Conservation (phyloP, 208 protist genomes). For the Spongospora subterranea region DNA sequence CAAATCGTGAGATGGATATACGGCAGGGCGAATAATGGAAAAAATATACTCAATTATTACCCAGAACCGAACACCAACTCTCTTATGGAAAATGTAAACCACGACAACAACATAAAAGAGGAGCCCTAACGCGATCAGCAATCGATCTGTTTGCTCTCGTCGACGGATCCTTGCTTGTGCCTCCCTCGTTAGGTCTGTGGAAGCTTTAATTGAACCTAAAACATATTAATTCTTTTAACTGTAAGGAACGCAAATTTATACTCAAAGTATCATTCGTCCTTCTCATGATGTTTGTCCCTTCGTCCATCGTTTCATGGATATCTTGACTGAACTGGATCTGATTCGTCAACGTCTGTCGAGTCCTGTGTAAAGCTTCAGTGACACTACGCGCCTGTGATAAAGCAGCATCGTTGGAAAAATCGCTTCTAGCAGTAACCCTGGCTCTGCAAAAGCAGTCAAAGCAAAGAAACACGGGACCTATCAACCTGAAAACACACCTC, state of each 20-base stretch:
- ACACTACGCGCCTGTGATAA: neutral
- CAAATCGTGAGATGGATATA: neutral
- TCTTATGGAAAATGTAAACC: slow-evolving; percentile 29
- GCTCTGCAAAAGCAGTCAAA: neutral
- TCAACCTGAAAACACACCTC: neutral
- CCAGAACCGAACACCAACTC: slow-evolving; percentile 39
- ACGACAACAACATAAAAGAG: slow-evolving; percentile 22
- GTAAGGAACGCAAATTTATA: neutral
- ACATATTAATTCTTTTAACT: neutral
- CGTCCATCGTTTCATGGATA: slow-evolving; percentile 8
- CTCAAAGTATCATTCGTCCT: neutral
- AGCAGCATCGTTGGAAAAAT: slow-evolving; percentile 15
- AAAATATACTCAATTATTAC: neutral
- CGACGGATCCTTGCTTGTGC: slow-evolving; percentile 19
- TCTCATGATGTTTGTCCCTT: neutral
- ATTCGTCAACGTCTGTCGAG: neutral
- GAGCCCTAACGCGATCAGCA: slow-evolving; percentile 34
- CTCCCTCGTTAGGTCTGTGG: neutral
- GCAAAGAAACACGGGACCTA: neutral
- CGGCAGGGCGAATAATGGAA: neutral
- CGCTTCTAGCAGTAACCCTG: neutral
- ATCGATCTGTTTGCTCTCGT: slow-evolving; percentile 20
- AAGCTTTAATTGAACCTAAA: neutral
- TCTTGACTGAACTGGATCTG: slow-evolving; percentile 45
- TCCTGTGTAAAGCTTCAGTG: neutral